phyloP scores from a whole-genome alignment of 2,329 filamentous ascomycete genomes.

The Fusarium longipes region DNA sequence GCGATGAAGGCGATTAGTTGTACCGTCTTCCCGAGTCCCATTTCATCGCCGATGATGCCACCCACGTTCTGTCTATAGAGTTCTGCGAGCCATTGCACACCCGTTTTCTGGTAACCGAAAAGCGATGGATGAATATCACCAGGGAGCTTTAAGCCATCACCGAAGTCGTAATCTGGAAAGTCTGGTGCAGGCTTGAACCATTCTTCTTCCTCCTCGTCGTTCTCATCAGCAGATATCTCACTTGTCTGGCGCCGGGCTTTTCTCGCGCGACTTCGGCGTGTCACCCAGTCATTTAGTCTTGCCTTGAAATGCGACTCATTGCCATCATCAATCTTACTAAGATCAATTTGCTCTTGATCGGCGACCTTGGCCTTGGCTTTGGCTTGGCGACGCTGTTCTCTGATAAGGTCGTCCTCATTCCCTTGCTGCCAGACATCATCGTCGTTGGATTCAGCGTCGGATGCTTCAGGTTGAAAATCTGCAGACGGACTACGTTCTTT shows the following conservation, averaged over 20 bases:
- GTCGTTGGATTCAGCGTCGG: constrained; percentile 51
- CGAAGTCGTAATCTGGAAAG: constrained; percentile 78
- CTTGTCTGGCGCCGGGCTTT: constrained; percentile 54
- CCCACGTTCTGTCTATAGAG: constrained; percentile 90
- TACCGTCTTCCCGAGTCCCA: constrained; percentile 96
- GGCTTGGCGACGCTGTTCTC: constrained; percentile 56
- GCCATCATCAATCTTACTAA: constrained; percentile 82
- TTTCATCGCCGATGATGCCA: constrained; percentile 96
- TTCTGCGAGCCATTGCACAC: constrained; percentile 96
- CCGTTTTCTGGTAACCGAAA: constrained; percentile 97
- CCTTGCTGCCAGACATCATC: constrained; percentile 53
- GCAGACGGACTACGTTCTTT: constrained; percentile 56
- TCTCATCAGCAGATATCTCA: constrained; percentile 52
- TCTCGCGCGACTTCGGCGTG: constrained; percentile 57
- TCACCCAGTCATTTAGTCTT: constrained; percentile 80
- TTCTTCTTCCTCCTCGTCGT: constrained; percentile 65
- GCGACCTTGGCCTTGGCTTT: constrained; percentile 52
- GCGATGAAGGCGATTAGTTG: constrained; percentile 82
- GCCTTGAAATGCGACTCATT: constrained; percentile 83
- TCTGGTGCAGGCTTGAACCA: constrained; percentile 91
- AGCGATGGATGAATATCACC: constrained; percentile 93
- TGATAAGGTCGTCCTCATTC: constrained; percentile 54
- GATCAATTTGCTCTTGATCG: constrained; percentile 58
- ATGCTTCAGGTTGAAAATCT: constrained; percentile 57
- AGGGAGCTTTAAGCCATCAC: constrained; percentile 81